Evolutionary conservation across 140 eudicot genomes (phyloP), one percentile per base, ranked within the genome.

Genomic region (Stevia rebaudiana): DNA sequence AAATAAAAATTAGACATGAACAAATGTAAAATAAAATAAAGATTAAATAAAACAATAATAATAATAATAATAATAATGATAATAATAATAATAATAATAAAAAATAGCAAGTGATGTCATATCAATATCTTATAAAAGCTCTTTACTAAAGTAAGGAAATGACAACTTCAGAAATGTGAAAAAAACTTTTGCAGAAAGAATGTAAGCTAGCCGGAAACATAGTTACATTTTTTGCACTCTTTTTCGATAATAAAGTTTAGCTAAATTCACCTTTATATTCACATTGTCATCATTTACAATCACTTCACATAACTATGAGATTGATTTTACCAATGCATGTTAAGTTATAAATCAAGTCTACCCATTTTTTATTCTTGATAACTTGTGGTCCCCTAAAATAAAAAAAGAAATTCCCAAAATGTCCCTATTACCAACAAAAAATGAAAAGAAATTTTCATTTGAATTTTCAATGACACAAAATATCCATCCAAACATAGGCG

Each of bases 151-250:
- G 60, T 46, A 60, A 70, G 54, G 31, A 25, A 64, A 51, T 39
- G 44, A 39, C 76, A 72, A 36, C 52, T 71, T 71, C 33, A 61
- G 23, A 72, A 51, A 13, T 72, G 70, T 64, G 40, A 63, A 54
- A 37, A 63, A 63, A 63, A 72, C 77, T 63, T 72, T 73, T 43
- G 78, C 78, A 65, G 72, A 72, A 63, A 72, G 77, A 72, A 64
- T 63, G 76, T 71, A 63, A 51, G 44, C 48, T 19, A 63, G 43
- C 70, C 19, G 61, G 56, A 72, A 72, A 72, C 53, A 39, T 36
- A 12, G 13, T 63, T 42, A 35, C 41, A 63, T 8, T 8, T 63
- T 63, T 25, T 31, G 66, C 18, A 11, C 69, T 41, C 69, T 41
- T 72, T 72, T 41, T 53, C 72, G 53, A 42, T 52, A 35, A 9